These are phyloP conservation scores for Rutidosis leptorrhynchoides DNA, from an alignment of 129 eudicot species.

Conservation along the genomic window DNA sequence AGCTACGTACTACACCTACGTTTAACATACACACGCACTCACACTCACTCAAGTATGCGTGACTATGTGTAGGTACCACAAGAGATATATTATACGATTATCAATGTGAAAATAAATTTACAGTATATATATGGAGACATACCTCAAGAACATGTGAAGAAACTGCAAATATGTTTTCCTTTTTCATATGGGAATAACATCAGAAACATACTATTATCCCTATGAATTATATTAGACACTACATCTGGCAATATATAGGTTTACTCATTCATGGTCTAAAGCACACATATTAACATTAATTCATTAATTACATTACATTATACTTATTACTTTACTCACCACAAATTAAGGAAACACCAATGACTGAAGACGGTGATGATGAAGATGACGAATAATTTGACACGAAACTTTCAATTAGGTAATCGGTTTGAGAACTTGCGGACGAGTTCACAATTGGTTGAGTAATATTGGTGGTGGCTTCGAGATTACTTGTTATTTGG, in stretches of 20 bases:
- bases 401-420: constrained; percentile 26
- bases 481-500: constrained; percentile 11
- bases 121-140: constrained; percentile 15
- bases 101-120: constrained; percentile 20
- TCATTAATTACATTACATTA: constrained; percentile 31
- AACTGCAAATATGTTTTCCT: constrained; percentile 30
- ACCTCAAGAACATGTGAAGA: constrained; percentile 33
- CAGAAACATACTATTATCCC: constrained; percentile 34
- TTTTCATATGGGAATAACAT: constrained; percentile 31
- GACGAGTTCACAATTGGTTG: constrained; percentile 4
- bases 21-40: constrained; percentile 28
- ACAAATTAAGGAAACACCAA: constrained; percentile 20
- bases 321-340: constrained; percentile 29
- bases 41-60: constrained; percentile 19
- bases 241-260: constrained; percentile 38
- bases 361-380: constrained; percentile 29
- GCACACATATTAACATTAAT: constrained; percentile 14
- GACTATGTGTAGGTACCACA: constrained; percentile 20
- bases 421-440: constrained; percentile 28
- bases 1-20: constrained; percentile 33
- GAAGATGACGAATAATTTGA: constrained; percentile 23
- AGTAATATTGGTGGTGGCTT: background rate
- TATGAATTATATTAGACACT: constrained; percentile 34
- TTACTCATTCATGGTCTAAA: constrained; percentile 24
- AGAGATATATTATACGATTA: constrained; percentile 15